Evolutionary conservation across 2,329 filamentous ascomycete genomes (phyloP).

Genomic region (Aureobasidium sp.): DNA sequence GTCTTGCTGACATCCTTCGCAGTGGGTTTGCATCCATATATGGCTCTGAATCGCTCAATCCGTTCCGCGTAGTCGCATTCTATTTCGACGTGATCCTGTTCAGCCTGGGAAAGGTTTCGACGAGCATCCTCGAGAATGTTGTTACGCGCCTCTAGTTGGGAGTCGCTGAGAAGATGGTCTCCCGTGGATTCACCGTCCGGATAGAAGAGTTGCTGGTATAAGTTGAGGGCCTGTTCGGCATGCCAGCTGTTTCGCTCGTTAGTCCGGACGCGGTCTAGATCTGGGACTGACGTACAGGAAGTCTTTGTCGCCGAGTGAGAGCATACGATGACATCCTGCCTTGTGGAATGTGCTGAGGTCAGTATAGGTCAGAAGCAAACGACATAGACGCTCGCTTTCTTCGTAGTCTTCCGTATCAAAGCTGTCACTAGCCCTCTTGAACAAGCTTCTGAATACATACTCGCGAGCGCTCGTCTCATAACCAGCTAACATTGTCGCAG

Average conservation of each 20-base stretch:
- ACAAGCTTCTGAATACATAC: not conserved
- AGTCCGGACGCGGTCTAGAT: not conserved
- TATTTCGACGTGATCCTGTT: not conserved
- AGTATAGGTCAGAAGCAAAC: not conserved
- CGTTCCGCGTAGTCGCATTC: not conserved
- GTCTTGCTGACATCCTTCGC: not conserved
- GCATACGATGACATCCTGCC: constrained; percentile 5
- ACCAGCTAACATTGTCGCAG: not conserved
- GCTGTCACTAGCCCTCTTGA: not conserved
- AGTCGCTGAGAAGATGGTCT: not conserved
- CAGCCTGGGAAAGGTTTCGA: not conserved
- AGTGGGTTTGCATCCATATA: not conserved
- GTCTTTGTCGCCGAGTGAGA: not conserved
- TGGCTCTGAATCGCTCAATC: not conserved
- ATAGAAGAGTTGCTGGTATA: not conserved
- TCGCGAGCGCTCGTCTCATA: constrained; percentile 3
- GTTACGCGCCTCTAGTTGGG: not conserved
- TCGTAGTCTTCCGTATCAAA: not conserved
- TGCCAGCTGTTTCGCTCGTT: not conserved
- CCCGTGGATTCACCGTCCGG: not conserved
- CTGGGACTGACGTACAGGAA: not conserved
- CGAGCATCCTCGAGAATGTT: not conserved
- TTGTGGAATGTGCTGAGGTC: constrained; percentile 3
- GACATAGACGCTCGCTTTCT: constrained; percentile 1
- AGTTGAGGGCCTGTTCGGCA: not conserved